Evolutionary conservation across 2,329 filamentous ascomycete genomes (phyloP), one percentile per base, ranked within the genome.

Genomic region (Nemania serpens): DNA sequence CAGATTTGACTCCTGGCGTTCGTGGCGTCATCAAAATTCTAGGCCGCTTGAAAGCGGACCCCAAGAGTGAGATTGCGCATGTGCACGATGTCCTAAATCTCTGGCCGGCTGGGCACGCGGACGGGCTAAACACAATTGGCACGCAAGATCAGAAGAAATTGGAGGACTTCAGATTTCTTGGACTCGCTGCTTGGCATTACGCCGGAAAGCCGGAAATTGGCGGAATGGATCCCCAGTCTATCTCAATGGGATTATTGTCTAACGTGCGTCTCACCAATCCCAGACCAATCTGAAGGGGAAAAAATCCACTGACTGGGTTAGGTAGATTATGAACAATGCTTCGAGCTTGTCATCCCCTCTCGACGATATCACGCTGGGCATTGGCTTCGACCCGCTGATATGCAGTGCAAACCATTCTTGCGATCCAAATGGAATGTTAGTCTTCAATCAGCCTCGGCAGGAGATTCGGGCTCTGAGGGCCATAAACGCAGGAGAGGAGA

Each of bases 371-470:
- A 9, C 59, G 1, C 57, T 69, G 3, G 70, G 70, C 1, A 65
- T 60, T 11, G 67, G 63, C 1, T 71, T 73, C 29, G 70, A 73
- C 48, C 66, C 68, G n/a, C 29, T 71, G 45, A 63, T 72, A 39
- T 71, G 65, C 18, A 68, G 58, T 36, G 66, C 68, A 11, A 84
- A 84, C 55, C 82, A 84, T 65, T 83, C 80, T 3, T 84, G 82
- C 66, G 76, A 80, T 34, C 80, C 81, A 1, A 84, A 83, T 57
- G 77, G 77, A 5, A 75, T 74, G 37, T 70, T 81, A 10, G 73
- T 79, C 54, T 80, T 81, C 74, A 79, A 83, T 62, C 79, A 80
- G 33, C 74, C 79, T 0, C 66, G 68, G 53, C 67, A 78, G 3
- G 67, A 76, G 12, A 68, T 83, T 10, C 77, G 81, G 17, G 77